Conservation (phyloP, 2,329 filamentous ascomycete species). For the Zymoseptoria tritici region DNA sequence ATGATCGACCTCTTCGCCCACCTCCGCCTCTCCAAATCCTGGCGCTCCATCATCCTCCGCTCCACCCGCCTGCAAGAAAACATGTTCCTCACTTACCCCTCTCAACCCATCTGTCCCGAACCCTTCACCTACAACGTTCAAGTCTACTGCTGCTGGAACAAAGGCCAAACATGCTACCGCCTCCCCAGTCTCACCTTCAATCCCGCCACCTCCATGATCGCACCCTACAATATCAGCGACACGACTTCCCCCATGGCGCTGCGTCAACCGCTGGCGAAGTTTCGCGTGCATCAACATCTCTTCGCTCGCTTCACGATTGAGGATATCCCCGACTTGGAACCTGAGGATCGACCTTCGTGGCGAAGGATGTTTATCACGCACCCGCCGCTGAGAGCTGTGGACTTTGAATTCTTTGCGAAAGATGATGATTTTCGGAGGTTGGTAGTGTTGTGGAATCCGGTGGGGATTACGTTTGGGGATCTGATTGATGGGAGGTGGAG, state of each 20-base stretch:
- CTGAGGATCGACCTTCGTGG: constrained; percentile 4
- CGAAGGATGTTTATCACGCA: constrained; percentile 5
- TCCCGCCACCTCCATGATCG: background rate
- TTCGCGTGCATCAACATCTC: constrained; percentile 4
- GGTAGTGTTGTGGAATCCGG: constrained; percentile 2
- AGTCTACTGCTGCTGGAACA: constrained; percentile 2
- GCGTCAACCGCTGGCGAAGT: constrained; percentile 2
- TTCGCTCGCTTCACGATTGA: constrained; percentile 6
- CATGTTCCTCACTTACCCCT: constrained; percentile 1
- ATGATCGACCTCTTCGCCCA: constrained; percentile 3
- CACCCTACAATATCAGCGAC: background rate
- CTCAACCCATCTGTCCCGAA: background rate
- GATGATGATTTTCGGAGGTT: constrained; percentile 1
- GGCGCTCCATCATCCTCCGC: constrained; percentile 4
- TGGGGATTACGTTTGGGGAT: constrained; percentile 7
- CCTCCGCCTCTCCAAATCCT: constrained; percentile 4
- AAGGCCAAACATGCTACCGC: constrained; percentile 1
- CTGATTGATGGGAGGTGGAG: constrained; percentile 4
- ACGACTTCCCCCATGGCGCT: background rate
- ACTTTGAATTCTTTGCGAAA: constrained; percentile 3
- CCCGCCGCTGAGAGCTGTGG: constrained; percentile 6
- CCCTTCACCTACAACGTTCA: background rate
- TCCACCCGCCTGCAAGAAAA: constrained; percentile 1
- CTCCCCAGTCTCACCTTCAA: constrained; percentile 1
- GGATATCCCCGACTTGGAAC: constrained; percentile 3